Conservation (phyloP, 495 filamentous ascomycete genomes). For the Penicilliopsis zonata region DNA sequence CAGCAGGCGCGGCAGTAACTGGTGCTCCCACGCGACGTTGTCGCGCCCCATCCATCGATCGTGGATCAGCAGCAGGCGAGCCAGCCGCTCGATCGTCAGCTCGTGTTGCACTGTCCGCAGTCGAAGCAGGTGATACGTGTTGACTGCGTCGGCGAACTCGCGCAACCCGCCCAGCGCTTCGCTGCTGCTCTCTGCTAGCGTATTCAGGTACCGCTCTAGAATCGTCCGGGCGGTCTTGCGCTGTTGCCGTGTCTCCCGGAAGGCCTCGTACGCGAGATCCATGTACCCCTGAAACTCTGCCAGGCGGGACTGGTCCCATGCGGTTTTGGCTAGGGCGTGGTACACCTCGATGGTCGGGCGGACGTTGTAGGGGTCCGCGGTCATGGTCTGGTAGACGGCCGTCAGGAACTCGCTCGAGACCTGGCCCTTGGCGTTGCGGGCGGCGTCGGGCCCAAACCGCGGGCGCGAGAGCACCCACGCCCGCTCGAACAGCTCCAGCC, state of each 20-base stretch:
- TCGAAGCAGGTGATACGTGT: constrained; percentile 24
- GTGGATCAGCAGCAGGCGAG: constrained; percentile 6
- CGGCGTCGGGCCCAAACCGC: constrained; percentile 8
- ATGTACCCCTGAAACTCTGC: constrained; percentile 14
- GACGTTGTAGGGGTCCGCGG: constrained; percentile 41
- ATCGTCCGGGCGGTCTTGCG: constrained; percentile 12
- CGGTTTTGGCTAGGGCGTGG: constrained; percentile 32
- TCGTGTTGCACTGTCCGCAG: constrained; percentile 21
- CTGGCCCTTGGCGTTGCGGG: constrained; percentile 11
- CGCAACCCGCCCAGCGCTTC: constrained; percentile 11
- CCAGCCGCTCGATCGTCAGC: constrained; percentile 10
- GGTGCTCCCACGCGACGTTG: constrained; percentile 14
- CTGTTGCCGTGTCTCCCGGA: constrained; percentile 15
- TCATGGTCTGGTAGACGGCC: constrained; percentile 43
- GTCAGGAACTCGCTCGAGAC: constrained; percentile 30
- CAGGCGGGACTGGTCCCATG: constrained; percentile 8
- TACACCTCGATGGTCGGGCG: constrained; percentile 42
- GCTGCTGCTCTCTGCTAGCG: neutral
- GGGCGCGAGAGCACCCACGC: constrained; percentile 38
- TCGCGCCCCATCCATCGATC: constrained; percentile 10
- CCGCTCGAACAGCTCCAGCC: constrained; percentile 48
- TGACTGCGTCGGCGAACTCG: constrained; percentile 22
- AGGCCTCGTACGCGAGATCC: constrained; percentile 18
- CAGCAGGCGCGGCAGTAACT: constrained; percentile 27
- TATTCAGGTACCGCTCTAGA: constrained; percentile 13